Evolutionary conservation across 129 eudicot species (phyloP).

Genomic region (Tagetes erecta): DNA sequence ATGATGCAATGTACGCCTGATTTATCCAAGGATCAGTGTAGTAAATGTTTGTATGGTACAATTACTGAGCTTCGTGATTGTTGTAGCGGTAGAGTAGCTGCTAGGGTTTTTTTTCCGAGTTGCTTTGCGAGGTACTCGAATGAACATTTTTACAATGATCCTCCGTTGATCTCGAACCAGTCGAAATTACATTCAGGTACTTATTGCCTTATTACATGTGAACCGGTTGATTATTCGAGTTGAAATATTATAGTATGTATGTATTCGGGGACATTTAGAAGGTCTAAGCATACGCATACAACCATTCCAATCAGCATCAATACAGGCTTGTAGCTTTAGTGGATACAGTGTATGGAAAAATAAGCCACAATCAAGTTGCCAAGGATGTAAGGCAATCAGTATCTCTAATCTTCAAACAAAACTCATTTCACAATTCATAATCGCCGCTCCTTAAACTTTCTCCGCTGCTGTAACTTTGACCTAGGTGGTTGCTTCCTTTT

Average conservation of each 20-base stretch:
- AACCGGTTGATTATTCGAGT: background rate
- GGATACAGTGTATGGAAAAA: too few species aligned
- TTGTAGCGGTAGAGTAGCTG: constrained; percentile 39
- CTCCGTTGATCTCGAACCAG: constrained; percentile 9
- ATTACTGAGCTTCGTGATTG: constrained; percentile 17
- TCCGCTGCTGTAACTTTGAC: too few species aligned
- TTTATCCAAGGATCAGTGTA: constrained; percentile 39
- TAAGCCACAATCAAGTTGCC: too few species aligned
- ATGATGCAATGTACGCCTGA: constrained; percentile 71
- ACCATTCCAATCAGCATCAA: too few species aligned
- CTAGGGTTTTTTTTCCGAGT: constrained; percentile 38
- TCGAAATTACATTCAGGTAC: constrained; percentile 23
- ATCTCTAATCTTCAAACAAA: too few species aligned
- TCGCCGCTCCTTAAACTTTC: too few species aligned
- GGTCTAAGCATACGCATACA: too few species aligned
- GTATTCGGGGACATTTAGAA: too few species aligned
- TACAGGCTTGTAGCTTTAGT: too few species aligned
- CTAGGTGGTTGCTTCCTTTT: too few species aligned
- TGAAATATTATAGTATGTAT: background rate
- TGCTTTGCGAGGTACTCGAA: constrained; percentile 46
- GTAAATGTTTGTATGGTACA: constrained; percentile 34
- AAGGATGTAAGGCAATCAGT: too few species aligned
- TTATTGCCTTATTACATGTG: background rate
- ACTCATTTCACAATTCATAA: too few species aligned
- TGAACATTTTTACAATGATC: constrained; percentile 33